A percentile compares a stretch with the other conserved stretches of the same genome.
Conservation (phyloP, 2,329 filamentous ascomycete genomes). For the Penicillium hordei region DNA sequence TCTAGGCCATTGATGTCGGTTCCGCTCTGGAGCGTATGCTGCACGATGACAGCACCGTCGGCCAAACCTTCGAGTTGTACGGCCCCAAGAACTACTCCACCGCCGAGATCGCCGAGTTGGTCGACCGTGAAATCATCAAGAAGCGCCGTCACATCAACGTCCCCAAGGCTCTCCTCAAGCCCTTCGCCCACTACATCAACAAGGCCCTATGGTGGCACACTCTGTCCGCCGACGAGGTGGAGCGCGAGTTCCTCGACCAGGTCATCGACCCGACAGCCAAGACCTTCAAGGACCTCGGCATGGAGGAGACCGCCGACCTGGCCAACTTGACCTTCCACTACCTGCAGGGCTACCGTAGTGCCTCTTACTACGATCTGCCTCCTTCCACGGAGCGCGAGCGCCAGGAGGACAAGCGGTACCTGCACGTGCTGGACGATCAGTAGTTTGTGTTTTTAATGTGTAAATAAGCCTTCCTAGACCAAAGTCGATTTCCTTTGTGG, state of each 20-base stretch:
- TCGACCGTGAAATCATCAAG: slow-evolving; percentile 91
- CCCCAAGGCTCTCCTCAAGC: slow-evolving; percentile 76
- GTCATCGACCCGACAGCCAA: slow-evolving; percentile 86
- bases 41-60: slow-evolving; percentile 84
- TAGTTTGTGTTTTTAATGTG: slow-evolving; percentile 50
- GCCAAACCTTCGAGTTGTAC: slow-evolving; percentile 90
- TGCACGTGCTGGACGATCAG: slow-evolving; percentile 89
- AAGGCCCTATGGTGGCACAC: slow-evolving; percentile 85
- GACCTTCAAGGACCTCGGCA: slow-evolving; percentile 91
- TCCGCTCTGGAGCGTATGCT: slow-evolving; percentile 85
- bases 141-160: slow-evolving; percentile 87
- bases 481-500: slow-evolving; percentile 37
- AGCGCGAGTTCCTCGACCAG: slow-evolving; percentile 92
- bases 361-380: slow-evolving; percentile 86
- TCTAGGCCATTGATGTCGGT: slow-evolving; percentile 81
- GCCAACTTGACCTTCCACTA: slow-evolving; percentile 90
- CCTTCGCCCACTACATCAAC: slow-evolving; percentile 72
- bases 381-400: slow-evolving; percentile 93
- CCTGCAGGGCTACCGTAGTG: slow-evolving; percentile 86
- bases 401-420: slow-evolving; percentile 91
- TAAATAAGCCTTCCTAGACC: slow-evolving; percentile 44
- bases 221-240: slow-evolving; percentile 78
- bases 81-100: slow-evolving; percentile 91
- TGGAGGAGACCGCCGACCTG: slow-evolving; percentile 78
- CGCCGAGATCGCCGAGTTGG: slow-evolving; percentile 78